Percentiles rank a stretch among this genome's conserved stretches.
phyloP scores from a whole-genome alignment of 2,329 filamentous ascomycete species.

The Metarhizium sp. region DNA sequence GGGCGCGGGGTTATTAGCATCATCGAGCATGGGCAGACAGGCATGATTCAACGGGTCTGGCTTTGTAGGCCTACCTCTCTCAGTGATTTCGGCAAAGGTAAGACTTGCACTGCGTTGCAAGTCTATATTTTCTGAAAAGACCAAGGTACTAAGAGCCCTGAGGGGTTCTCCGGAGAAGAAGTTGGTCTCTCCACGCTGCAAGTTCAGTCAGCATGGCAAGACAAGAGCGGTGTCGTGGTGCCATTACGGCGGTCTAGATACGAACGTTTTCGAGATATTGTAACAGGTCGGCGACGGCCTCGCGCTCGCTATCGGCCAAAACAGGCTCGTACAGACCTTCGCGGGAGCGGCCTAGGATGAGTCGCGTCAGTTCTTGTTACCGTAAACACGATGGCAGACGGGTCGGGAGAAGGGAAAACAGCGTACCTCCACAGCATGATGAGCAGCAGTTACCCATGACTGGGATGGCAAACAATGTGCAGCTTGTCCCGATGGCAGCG shows the following conservation, averaged over 20 bases:
- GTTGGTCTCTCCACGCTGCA: conserved; percentile 86
- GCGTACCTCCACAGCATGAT: conserved; percentile 44
- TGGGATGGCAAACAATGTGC: conserved; percentile 4
- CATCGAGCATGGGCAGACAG: background rate
- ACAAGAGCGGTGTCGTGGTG: background rate
- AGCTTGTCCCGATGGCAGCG: background rate
- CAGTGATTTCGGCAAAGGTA: conserved; percentile 97
- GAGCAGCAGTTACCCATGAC: conserved; percentile 55
- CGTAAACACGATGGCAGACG: conserved; percentile 3
- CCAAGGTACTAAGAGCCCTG: conserved; percentile 84
- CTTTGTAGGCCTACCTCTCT: conserved; percentile 61
- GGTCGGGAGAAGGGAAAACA: background rate
- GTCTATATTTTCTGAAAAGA: conserved; percentile 98
- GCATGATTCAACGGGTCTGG: background rate
- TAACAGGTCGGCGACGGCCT: conserved; percentile 90
- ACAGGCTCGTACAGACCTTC: conserved; percentile 80
- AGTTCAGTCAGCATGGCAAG: conserved; percentile 2
- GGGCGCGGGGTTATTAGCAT: conserved; percentile 3
- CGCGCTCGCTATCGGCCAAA: conserved; percentile 89
- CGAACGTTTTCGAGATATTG: conserved; percentile 93
- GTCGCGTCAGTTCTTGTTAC: conserved; percentile 17
- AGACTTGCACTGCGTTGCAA: conserved; percentile 93
- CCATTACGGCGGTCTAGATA: conserved; percentile 9
- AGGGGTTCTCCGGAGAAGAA: conserved; percentile 97
- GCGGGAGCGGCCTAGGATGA: conserved; percentile 55